phyloP scores from a whole-genome alignment of 495 filamentous ascomycete genomes.

The Podospora anserina region DNA sequence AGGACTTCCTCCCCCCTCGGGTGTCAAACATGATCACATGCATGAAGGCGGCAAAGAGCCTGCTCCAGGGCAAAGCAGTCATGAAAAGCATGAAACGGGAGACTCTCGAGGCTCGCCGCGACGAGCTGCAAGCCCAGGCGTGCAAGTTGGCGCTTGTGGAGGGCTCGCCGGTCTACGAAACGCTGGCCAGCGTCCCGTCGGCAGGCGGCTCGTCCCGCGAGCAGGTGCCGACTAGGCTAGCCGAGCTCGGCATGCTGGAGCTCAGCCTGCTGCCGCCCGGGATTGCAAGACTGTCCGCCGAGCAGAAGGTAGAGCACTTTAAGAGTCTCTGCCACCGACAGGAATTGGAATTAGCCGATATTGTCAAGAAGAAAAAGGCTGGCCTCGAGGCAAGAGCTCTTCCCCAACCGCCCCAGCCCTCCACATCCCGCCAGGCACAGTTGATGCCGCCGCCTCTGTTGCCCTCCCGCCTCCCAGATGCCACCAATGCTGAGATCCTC shows the following conservation, averaged over 20 bases:
- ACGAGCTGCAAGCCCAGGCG: no score
- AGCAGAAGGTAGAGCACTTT: not conserved
- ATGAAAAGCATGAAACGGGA: no score
- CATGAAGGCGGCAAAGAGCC: not conserved
- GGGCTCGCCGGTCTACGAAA: not conserved
- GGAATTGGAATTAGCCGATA: not conserved
- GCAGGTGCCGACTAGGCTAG: no score
- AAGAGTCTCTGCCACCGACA: not conserved
- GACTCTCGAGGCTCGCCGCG: no score
- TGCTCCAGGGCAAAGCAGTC: no score
- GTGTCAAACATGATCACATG: not conserved
- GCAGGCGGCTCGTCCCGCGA: no score
- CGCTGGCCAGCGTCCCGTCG: not conserved
- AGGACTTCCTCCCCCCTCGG: not conserved
- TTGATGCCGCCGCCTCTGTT: not conserved
- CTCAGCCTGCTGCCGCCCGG: not conserved
- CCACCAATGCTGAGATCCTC: not conserved
- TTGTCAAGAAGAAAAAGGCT: not conserved
- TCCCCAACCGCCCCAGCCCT: not conserved
- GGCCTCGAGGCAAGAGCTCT: not conserved
- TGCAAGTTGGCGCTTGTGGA: no score
- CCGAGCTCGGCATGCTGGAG: not conserved
- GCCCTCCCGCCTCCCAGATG: not conserved
- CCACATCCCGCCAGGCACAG: no score
- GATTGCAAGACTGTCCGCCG: not conserved